phyloP scores from a whole-genome alignment of 2,329 filamentous ascomycete genomes.

The Penicillium sp. region DNA sequence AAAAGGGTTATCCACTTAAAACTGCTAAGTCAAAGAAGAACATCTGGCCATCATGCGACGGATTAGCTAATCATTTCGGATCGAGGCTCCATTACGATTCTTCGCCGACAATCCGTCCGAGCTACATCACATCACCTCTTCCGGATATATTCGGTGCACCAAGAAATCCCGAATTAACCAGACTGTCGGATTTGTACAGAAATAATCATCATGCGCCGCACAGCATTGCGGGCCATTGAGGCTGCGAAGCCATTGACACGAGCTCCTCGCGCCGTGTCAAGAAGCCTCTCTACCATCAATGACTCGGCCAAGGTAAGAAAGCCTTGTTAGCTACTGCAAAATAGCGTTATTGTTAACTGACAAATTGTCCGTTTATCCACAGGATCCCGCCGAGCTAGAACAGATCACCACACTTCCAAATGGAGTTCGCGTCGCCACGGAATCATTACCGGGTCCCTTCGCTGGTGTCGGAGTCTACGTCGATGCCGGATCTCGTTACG shows the following conservation, averaged over 20 bases:
- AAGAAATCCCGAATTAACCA: neutral
- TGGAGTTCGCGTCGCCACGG: constrained; percentile 86
- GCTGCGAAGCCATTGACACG: constrained; percentile 31
- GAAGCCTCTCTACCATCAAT: constrained; percentile 31
- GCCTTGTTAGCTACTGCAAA: neutral
- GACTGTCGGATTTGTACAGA: constrained; percentile 2
- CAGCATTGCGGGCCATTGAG: constrained; percentile 34
- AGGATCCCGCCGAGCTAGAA: constrained; percentile 82
- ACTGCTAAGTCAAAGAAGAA: neutral
- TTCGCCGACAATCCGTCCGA: constrained; percentile 10
- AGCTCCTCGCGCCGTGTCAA: constrained; percentile 28
- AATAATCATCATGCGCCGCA: constrained; percentile 31
- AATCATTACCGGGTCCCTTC: constrained; percentile 88
- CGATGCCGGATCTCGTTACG: constrained; percentile 88
- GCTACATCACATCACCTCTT: constrained; percentile 11
- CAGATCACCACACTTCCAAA: constrained; percentile 81
- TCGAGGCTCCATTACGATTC: constrained; percentile 19
- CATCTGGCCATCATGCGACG: constrained; percentile 4
- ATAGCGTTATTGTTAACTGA: constrained; percentile 3
- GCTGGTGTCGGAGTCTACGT: constrained; percentile 92
- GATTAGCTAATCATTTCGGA: constrained; percentile 27
- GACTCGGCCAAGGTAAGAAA: constrained; percentile 30
- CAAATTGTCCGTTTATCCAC: constrained; percentile 1
- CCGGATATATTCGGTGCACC: constrained; percentile 10
- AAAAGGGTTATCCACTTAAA: neutral